A percentile compares a stretch with the other conserved stretches of the same genome.
These are phyloP conservation scores for Salix dunnii DNA, from an alignment of 345 rosid species.

Conservation along the genomic window DNA sequence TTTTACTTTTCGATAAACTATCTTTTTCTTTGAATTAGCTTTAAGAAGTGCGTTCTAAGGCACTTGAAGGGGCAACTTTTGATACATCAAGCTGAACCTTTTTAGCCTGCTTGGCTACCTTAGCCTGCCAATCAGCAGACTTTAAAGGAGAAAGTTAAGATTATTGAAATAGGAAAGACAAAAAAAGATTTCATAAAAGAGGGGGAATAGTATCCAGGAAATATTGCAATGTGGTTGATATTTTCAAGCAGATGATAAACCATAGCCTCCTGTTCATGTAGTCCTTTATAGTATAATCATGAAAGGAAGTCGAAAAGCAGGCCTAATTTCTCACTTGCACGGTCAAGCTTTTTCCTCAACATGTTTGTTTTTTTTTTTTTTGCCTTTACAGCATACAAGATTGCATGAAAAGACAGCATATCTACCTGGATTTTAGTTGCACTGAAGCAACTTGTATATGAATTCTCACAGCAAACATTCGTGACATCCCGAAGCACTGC, in stretches of 20 bases:
- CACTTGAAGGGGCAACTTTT: conserved; percentile 40
- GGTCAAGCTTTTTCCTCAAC: not conserved
- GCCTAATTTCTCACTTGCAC: not conserved
- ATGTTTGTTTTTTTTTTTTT: not conserved
- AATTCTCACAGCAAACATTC: conserved; percentile 46
- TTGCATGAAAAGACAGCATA: conserved; percentile 4
- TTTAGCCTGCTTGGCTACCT: conserved; percentile 39
- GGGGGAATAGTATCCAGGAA: not conserved
- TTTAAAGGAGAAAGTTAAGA: not conserved
- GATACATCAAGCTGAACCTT: conserved; percentile 37
- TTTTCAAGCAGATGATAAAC: not conserved
- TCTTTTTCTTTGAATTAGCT: conserved; percentile 21
- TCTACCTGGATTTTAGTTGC: conserved; percentile 56
- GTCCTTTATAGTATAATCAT: not conserved
- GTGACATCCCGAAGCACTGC: conserved; percentile 73
- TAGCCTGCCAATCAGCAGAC: conserved; percentile 41
- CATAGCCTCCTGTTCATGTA: not conserved
- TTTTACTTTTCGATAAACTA: conserved; percentile 8
- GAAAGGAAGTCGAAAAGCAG: not conserved
- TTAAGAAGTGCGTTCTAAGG: conserved; percentile 21
- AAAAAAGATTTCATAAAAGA: not conserved
- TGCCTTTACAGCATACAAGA: not conserved
- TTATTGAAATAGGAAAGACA: not conserved
- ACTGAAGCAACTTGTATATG: conserved; percentile 47
- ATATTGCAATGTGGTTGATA: not conserved